Conservation (phyloP, 305 asterid genomes). For the Stenogyne calaminthoides region DNA sequence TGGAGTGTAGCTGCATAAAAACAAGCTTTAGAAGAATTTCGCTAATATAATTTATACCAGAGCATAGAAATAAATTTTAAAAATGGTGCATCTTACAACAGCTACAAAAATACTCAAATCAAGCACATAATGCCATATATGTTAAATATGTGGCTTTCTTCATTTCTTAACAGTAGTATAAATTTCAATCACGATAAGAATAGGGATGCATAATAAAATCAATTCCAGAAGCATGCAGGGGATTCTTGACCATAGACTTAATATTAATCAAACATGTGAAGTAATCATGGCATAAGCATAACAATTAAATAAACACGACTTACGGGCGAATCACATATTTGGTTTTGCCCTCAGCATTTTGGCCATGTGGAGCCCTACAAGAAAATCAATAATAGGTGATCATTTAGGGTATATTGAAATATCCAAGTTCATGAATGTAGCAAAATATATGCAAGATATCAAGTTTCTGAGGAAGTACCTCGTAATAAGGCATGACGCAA, state of each 20-base stretch:
- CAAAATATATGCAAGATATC: constrained; percentile 14
- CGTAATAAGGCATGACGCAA: constrained; percentile 87
- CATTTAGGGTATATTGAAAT: constrained; percentile 10
- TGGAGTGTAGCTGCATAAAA: constrained; percentile 87
- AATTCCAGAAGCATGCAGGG: too few species aligned
- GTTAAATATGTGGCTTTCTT: background rate
- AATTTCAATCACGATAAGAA: constrained; percentile 12
- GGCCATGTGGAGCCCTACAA: constrained; percentile 79
- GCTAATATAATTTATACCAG: too few species aligned
- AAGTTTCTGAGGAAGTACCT: constrained; percentile 52
- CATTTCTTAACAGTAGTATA: constrained; percentile 4
- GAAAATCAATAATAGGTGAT: constrained; percentile 27
- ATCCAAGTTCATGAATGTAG: constrained; percentile 7
- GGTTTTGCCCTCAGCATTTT: constrained; percentile 85
- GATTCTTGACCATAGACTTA: constrained; percentile 1
- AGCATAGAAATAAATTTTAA: constrained; percentile 20
- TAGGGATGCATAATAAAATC: background rate
- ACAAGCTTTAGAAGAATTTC: constrained; percentile 36
- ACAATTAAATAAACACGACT: constrained; percentile 34
- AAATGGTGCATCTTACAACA: constrained; percentile 27
- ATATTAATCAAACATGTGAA: constrained; percentile 10
- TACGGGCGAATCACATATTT: constrained; percentile 94
- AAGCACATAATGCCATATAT: background rate
- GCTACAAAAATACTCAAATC: constrained; percentile 12
- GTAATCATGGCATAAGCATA: background rate